Evolutionary conservation across 495 filamentous ascomycete genomes (phyloP), one percentile per base, ranked within the genome.

Genomic region (Chlorociboria aeruginascens): DNA sequence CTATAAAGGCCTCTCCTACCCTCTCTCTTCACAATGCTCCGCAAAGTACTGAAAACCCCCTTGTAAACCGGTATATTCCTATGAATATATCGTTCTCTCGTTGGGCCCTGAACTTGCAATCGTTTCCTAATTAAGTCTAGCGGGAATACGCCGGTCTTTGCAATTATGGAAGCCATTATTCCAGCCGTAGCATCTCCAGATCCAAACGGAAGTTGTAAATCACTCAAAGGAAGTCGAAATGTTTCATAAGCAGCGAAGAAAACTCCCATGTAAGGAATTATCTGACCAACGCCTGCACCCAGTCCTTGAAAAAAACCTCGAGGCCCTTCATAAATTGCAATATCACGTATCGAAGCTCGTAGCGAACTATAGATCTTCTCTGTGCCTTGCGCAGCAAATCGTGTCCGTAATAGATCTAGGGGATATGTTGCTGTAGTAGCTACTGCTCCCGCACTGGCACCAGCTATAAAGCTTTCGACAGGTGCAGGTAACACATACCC

Each of bases 81-180:
- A 64, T 94, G 84, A 3, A 92, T 76, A 61, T 95, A 99, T 50
- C 69, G 64, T 13, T 63, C 61, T 29, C 88, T 68, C 32, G 81
- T 94, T 13, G 92, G 92, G 0, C 92, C 92, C 65, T 99, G 92
- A 8, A 99, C 88, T 63, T 99, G 92, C 44, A 99, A 70, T 32
- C 92, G 68, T 66, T 99, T 99, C 48, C 93, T 61, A 11, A 95
- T 86, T 40, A 96, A 72, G 56, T 99, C 92, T n/a, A 99, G 68
- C 9, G 92, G 92, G 60, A 95, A 98, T 3, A 93, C 84, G 8
- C 77, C 81, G 10, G 89, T 89, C 65, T 98, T 98, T 9, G 89
- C 82, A 25, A 85, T 51, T 0, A 95, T 69, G 33, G 81, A 83
- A 0, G 92, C 85, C 1, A 87, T 31, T 1, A 90, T 70, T 12